Percentiles rank a stretch among this genome's conserved stretches.
Conservation (phyloP, 2,329 filamentous ascomycete species). For the Cordyceps fumosorosea region DNA sequence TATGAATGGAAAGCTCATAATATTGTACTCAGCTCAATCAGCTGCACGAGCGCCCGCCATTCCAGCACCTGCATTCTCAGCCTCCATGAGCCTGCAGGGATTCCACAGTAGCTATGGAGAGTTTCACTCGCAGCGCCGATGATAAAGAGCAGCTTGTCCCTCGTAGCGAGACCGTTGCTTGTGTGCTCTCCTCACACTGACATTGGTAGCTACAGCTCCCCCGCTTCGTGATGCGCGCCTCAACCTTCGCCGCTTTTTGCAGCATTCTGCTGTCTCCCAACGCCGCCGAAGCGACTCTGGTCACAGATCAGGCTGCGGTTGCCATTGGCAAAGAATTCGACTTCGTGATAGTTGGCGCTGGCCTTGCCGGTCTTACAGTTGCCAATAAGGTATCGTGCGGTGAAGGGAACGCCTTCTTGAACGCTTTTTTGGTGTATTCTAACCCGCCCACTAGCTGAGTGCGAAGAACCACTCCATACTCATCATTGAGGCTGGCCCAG, state of each 20-base stretch:
- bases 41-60: background rate
- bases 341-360: constrained; percentile 33
- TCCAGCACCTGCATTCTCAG: too few species aligned
- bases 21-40: background rate
- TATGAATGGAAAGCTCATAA: background rate
- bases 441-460: constrained; percentile 16
- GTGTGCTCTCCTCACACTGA: background rate
- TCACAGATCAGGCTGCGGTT: constrained; percentile 17
- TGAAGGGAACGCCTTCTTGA: background rate
- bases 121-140: too few species aligned
- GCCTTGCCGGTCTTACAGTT: constrained; percentile 28
- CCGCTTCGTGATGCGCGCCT: background rate
- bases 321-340: constrained; percentile 18
- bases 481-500: constrained; percentile 20
- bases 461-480: constrained; percentile 18
- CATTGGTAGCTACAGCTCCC: background rate
- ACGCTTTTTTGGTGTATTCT: background rate
- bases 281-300: constrained; percentile 11
- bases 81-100: too few species aligned
- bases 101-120: too few species aligned
- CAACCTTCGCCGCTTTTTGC: background rate
- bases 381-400: constrained; percentile 13
- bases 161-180: background rate
- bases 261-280: background rate
- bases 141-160: background rate